Evolutionary conservation across 2,329 filamentous ascomycete species (phyloP).

Genomic region (Hypoxylon sp.): DNA sequence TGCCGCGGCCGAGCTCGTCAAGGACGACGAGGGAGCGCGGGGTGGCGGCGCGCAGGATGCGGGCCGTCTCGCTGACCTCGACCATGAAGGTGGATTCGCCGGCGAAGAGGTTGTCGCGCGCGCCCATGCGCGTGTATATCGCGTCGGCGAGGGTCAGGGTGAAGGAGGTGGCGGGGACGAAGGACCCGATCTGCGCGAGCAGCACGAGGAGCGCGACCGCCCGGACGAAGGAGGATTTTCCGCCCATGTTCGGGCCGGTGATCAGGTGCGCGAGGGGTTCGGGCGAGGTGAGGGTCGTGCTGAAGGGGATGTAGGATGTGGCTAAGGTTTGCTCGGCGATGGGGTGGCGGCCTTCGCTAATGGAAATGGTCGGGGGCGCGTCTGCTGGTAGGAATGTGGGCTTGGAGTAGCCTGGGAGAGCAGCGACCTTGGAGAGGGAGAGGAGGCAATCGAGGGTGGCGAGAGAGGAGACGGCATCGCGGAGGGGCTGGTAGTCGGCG

Average conservation of each 20-base stretch:
- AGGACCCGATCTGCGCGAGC: slow-evolving; percentile 94
- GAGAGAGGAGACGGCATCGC: slow-evolving; percentile 87
- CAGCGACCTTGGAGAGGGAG: slow-evolving; percentile 85
- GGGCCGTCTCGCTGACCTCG: slow-evolving; percentile 90
- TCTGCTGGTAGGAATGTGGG: slow-evolving; percentile 75
- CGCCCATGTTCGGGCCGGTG: slow-evolving; percentile 98
- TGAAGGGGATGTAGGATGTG: slow-evolving; percentile 91
- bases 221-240: slow-evolving; percentile 97
- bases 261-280: slow-evolving; percentile 82
- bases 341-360: slow-evolving; percentile 85
- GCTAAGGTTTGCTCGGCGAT: slow-evolving; percentile 94
- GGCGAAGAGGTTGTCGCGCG: slow-evolving; percentile 94
- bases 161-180: slow-evolving; percentile 84
- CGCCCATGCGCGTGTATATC: slow-evolving; percentile 95
- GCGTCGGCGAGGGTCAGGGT: slow-evolving; percentile 86
- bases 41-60: slow-evolving; percentile 90
- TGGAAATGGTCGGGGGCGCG: slow-evolving; percentile 74
- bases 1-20: slow-evolving; percentile 94
- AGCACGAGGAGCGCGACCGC: slow-evolving; percentile 91
- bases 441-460: slow-evolving; percentile 91
- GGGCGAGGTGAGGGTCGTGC: slow-evolving; percentile 76
- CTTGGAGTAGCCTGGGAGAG: slow-evolving; percentile 87
- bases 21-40: slow-evolving; percentile 88
- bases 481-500: slow-evolving; percentile 87
- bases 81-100: slow-evolving; percentile 99